Conservation (phyloP, 2,329 filamentous ascomycete genomes). For the Biscogniauxia marginata region DNA sequence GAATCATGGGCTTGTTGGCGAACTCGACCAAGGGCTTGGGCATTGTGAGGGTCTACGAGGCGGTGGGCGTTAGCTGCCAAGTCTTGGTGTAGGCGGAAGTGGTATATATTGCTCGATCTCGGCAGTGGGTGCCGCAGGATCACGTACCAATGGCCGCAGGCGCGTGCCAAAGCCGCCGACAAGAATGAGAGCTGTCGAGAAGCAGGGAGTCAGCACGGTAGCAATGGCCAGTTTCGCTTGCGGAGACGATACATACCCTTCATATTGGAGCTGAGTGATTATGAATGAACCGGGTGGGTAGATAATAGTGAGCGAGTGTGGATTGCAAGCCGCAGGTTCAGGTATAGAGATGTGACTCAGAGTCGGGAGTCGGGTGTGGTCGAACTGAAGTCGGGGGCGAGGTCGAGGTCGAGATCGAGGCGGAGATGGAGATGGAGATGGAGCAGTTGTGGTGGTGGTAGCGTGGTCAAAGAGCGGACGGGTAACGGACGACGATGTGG, state of each 20-base stretch:
- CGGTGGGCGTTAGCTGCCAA: conserved; percentile 24
- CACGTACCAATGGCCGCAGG: conserved; percentile 86
- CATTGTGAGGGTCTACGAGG: conserved; percentile 80
- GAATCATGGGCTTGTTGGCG: conserved; percentile 98
- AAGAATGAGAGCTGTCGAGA: conserved; percentile 81
- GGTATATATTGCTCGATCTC: conserved; percentile 5
- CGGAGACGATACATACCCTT: conserved; percentile 36
- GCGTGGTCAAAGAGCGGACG: neutral
- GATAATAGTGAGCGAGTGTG: neutral
- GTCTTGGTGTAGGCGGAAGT: conserved; percentile 6
- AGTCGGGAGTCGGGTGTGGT: neutral
- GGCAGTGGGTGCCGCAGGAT: conserved; percentile 3
- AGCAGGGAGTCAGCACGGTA: conserved; percentile 9
- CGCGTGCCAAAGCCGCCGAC: conserved; percentile 98
- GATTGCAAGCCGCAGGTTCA: neutral
- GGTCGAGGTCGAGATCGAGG: neutral
- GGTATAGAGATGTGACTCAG: neutral
- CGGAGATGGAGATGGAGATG: neutral
- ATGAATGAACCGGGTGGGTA: neutral
- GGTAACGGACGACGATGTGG: neutral
- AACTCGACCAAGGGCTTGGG: conserved; percentile 98
- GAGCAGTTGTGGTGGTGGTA: neutral
- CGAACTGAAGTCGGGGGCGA: neutral
- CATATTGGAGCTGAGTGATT: conserved; percentile 30
- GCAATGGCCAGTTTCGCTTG: conserved; percentile 16